Evolutionary conservation across 257 asterid species (phyloP), one percentile per base, ranked within the genome.

Genomic region (Forsythia suspensa): DNA sequence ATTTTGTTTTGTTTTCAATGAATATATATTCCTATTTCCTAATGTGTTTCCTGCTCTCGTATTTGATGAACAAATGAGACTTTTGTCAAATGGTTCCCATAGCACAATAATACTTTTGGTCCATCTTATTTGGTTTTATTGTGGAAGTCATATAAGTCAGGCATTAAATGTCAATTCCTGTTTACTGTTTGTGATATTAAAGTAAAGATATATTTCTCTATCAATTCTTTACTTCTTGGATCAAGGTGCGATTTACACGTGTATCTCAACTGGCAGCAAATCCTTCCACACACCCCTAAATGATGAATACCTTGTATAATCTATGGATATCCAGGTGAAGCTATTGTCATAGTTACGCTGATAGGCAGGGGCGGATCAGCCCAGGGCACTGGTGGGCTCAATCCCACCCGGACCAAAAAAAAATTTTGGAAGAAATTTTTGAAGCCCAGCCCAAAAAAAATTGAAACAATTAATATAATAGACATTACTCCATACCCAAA

Each of bases 311-410:
- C 44, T 80, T 15, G 9, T 18, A 38, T 63, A n/a, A 79, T 84
- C 78, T 72, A 85, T 86, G 90, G 89, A 37, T 79, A 29, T 76
- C 83, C 80, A 71, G 76, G 75, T 84, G 88, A 79, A 61, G 83
- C 83, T 75, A 8, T 73, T 57, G 83, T 77, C 71, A 82, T 89
- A 87, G 91, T 85, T 87, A 86, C 87, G 81, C 89, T 82, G 87
- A 86, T 84, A 70, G 86, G 86, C n/a, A n/a, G n/a, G n/a, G n/a
- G n/a, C n/a, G n/a, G n/a, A n/a, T n/a, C n/a, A n/a, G n/a, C n/a
- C n/a, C n/a, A n/a, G n/a, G n/a, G n/a, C n/a, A n/a, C n/a, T n/a
- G n/a, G n/a, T n/a, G n/a, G n/a, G n/a, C n/a, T n/a, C n/a, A n/a
- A n/a, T n/a, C n/a, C n/a, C n/a, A n/a, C n/a, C n/a, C n/a, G n/a